Conservation (phyloP, 129 eudicot genomes). For the Artemisia argyi region DNA sequence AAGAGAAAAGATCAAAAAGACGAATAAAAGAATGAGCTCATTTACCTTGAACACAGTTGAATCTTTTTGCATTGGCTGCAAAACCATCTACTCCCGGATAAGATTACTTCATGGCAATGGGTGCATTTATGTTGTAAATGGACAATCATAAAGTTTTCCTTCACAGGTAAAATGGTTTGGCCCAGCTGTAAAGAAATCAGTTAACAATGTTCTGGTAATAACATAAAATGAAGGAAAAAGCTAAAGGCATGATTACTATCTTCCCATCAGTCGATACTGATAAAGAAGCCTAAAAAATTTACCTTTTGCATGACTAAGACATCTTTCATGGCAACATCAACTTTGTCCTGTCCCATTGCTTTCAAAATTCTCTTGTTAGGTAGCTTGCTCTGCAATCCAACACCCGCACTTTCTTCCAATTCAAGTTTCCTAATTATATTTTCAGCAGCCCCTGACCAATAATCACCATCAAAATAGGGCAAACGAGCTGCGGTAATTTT, state of each 20-base stretch:
- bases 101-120: conserved; percentile 65
- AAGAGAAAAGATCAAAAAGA: neutral
- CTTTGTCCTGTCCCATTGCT: conserved; percentile 74
- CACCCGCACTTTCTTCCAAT: conserved; percentile 45
- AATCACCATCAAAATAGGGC: conserved; percentile 89
- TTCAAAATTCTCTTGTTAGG: conserved; percentile 57
- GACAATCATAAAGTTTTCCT: conserved; percentile 70
- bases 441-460: conserved; percentile 79
- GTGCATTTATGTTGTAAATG: conserved; percentile 61
- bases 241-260: too few relatives aligned
- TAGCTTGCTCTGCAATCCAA: conserved; percentile 46
- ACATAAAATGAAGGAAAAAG: neutral
- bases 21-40: neutral
- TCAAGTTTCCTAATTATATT: conserved; percentile 46
- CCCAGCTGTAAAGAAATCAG: conserved; percentile 48
- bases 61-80: conserved; percentile 68
- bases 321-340: conserved; percentile 56
- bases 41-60: conserved; percentile 71
- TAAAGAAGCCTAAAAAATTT: neutral
- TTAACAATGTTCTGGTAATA: neutral
- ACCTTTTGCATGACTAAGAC: conserved; percentile 79
- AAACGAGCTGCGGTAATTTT: conserved; percentile 81
- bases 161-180: conserved; percentile 48
- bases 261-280: neutral
- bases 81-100: conserved; percentile 68